Evolutionary conservation across 2,329 filamentous ascomycete species (phyloP), one percentile per base, ranked within the genome.

Genomic region (Claviceps sp.): DNA sequence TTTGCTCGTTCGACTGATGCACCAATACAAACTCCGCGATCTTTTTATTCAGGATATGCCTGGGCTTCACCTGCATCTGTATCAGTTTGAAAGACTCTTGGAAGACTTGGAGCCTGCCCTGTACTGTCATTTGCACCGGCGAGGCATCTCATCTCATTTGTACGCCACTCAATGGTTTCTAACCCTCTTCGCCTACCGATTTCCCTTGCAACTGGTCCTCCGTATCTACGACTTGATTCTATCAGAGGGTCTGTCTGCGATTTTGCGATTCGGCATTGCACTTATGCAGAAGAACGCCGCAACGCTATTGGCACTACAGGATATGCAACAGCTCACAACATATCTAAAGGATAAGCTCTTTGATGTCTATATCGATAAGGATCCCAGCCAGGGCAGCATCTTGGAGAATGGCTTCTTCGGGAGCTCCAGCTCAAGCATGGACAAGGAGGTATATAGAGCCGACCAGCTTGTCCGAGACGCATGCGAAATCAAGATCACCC

Each of bases 161-260:
- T 98, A 98, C 65, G 93, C 93, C 45, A 98, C 93, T 0, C 93
- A 98, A 67, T 98, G 93, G 93, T 98, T 98, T 69, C 77, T 98
- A 48, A 98, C 93, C 0, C 76, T 98, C n/a, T 98, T 98, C 64
- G 89, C 91, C 37, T 98, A 98, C 67, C 87, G 94, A 43, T 98
- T 98, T 67, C 93, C 93, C 8, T 76, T 98, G 7, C 93, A 98
- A 64, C 81, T 98, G 10, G 93, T 98, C 6, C 82, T 98, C 53
- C 87, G 93, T 37, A 94, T 98, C 49, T 98, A 97, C 68, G 93
- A 98, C 64, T 73, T 98, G 52, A 93, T 98, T 50, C 75, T 98
- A 17, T 93, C 88, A 47, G 91, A 97, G 68, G 93, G 94, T 2
- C 75, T 98, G 16, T 87, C 89, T 50, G 93, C 93, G 0, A 93